Base-by-base conservation (phyloP, 108 stramenopile species). In the Cyclotella atomus region DNA sequence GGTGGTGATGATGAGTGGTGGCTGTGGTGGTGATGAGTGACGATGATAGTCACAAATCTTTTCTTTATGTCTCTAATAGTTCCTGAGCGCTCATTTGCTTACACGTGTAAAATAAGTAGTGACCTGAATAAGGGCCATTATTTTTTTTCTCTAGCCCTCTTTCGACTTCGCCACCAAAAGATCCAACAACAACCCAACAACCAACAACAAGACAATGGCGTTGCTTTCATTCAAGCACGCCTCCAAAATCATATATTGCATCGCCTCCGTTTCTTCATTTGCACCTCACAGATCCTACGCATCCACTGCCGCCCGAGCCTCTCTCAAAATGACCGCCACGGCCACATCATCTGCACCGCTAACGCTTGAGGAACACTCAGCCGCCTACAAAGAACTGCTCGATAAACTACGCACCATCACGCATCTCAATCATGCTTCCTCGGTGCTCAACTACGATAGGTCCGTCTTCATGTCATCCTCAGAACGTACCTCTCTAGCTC, bases 401-500 rank as follows among this genome's bases (percentile, higher is more conserved):
- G 57, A 67, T 0, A 57, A 68, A 9, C 70, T 82, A 4, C 65
- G 66, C 21, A 68, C 75, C 9, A 43, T 82, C 24, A 65, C 81
- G 17, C 81, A 82, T 28, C 36, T 82, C 14, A 59, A 82, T 23
- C 70, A 56, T 30, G 70, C 71, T 34, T 71, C 75, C 21, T 35
- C 70, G 21, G 76, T 82, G 10, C 29, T 76, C 10, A 81, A 76
- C 52, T 76, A 76, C 52, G 79, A 75, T 33, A 38, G 75, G n/a
- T 68, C 71, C 49, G 91, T 92, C 10, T 88, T 89, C 79, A 92
- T 95, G 91, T 87, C 91, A 3, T 72, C 81, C 21, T 62, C 75
- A 16, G 76, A 76, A 2, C 16, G 24, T 15, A 73, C 80, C n/a
- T n/a, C 78, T 14, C 34, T 47, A 2, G 81, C 72, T 15, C 85